Evolutionary conservation across 1,139 yeast genomes (phyloP).

Genomic region (Geotrichum macrosporum): DNA sequence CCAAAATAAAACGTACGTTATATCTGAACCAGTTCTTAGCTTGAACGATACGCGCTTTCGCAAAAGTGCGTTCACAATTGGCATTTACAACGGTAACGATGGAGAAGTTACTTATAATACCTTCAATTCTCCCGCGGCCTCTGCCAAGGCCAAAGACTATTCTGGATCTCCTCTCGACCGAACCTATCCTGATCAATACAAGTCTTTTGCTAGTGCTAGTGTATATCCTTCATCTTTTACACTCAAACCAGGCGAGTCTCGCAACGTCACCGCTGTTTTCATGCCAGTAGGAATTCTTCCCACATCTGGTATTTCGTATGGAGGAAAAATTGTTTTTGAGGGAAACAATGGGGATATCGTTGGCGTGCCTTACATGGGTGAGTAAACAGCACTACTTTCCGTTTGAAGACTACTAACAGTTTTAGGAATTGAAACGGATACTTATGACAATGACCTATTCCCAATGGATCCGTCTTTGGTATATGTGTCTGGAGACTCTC

Average conservation of each 20-base stretch:
- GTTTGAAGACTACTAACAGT: not conserved
- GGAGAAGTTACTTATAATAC: conserved; percentile 20
- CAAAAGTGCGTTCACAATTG: conserved; percentile 17
- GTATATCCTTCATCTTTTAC: not conserved
- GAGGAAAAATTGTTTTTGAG: conserved; percentile 24
- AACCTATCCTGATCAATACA: conserved; percentile 7
- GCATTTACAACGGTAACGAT: conserved; percentile 20
- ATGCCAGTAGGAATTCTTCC: conserved; percentile 1
- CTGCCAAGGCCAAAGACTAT: conserved; percentile 14
- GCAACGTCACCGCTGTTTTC: not conserved
- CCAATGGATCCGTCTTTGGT: not conserved
- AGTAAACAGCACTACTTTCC: no score
- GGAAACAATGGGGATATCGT: conserved; percentile 24
- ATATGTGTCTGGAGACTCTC: not conserved
- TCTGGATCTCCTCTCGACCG: conserved; percentile 17
- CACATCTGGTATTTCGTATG: conserved; percentile 4
- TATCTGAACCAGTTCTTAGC: conserved; percentile 22
- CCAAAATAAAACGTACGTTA: conserved; percentile 35
- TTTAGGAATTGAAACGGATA: conserved; percentile 16
- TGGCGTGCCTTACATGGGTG: conserved; percentile 28
- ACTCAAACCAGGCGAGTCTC: conserved; percentile 5
- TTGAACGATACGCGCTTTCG: conserved; percentile 23
- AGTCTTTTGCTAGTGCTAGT: not conserved
- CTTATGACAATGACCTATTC: not conserved
- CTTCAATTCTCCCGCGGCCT: conserved; percentile 17